Evolutionary conservation across 768 basidiomycete genomes (phyloP).

Genomic region (Clavaria fumosa): DNA sequence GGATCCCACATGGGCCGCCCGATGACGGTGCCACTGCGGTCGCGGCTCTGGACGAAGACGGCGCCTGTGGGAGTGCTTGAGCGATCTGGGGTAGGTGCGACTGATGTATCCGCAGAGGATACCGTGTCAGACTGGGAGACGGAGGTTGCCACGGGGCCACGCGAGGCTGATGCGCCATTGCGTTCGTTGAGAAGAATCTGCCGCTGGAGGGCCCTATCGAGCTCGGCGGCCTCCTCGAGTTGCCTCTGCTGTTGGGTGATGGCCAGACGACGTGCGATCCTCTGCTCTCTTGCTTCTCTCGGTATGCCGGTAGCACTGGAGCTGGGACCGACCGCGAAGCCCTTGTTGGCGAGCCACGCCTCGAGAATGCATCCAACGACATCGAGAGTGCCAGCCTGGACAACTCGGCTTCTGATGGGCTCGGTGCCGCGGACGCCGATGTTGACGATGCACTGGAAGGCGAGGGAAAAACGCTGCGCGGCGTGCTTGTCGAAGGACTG

Average conservation of each 20-base stretch:
- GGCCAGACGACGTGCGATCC: conserved; percentile 45
- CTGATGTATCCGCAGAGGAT: conserved; percentile 45
- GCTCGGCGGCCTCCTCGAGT: conserved; percentile 41
- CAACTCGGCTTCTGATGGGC: conserved; percentile 78
- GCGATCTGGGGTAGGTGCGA: conserved; percentile 41
- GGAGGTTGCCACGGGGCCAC: conserved; percentile 10
- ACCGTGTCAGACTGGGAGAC: conserved; percentile 39
- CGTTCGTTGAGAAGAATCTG: conserved; percentile 27
- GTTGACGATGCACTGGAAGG: conserved; percentile 95
- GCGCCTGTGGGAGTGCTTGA: conserved; percentile 45
- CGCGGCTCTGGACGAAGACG: conserved; percentile 44
- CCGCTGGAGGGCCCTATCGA: conserved; percentile 42
- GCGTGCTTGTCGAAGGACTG: conserved; percentile 65
- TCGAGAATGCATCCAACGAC: conserved; percentile 90
- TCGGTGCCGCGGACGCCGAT: conserved; percentile 94
- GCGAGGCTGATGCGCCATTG: no score
- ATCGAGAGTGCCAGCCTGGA: conserved; percentile 86
- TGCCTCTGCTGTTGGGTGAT: conserved; percentile 39
- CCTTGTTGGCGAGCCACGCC: conserved; percentile 81
- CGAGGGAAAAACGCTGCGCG: conserved; percentile 79
- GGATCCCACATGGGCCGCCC: conserved; percentile 47
- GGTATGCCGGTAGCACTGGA: conserved; percentile 60
- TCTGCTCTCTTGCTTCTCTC: conserved; percentile 60
- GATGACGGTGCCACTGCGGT: conserved; percentile 64
- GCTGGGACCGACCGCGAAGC: conserved; percentile 74